Evolutionary conservation across 441 rosid genomes (phyloP), one percentile per base, ranked within the genome.

Genomic region (Viola pubescens): DNA sequence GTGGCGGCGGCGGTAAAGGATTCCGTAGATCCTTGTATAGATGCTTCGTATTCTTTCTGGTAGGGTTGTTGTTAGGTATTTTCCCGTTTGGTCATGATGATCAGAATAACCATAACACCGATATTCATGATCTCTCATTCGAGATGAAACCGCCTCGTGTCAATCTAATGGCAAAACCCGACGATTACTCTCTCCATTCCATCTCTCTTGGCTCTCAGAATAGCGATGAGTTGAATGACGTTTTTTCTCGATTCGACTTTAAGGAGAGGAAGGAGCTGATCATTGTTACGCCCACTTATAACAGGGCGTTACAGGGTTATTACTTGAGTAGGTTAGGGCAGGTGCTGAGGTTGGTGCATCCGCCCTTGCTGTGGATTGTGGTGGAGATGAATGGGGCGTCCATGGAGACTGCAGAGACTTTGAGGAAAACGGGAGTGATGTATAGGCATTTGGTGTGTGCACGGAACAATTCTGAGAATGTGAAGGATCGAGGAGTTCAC

Each of bases 331-430:
- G 96, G 68, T 56, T 89, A 58, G 94, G 85, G 58, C 96, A 94
- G 61, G 79, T 82, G 40, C 65, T 89, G 77, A 80, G 88, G 75
- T 79, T 86, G n/a, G 91, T 88, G 65, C 76, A 73, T 60, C 84
- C 91, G 41, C 99, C 99, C 13, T n/a, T 94, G 50, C 67, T 94
- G 62, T 94, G 98, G 98, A 81, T 94, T 40, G 97, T 89, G 72
- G 97, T 88, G 66, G 99, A 94, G 69, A 77, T 63, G 48, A 75
- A 82, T 41, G 62, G 61, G 4, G 95, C 87, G 37, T 82, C 97
- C 48, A 61, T 74, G 65, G 99, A 90, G 82, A 94, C 99, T 0
- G 89, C 94, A 0, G 97, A 86, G 68, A 69, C 89, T 59, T 63
- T 94, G 82, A 83, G 99, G 69, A 86, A 82, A 71, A 82, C 86